Conservation (phyloP, 768 basidiomycete species). For the Boletellus ananiceps region DNA sequence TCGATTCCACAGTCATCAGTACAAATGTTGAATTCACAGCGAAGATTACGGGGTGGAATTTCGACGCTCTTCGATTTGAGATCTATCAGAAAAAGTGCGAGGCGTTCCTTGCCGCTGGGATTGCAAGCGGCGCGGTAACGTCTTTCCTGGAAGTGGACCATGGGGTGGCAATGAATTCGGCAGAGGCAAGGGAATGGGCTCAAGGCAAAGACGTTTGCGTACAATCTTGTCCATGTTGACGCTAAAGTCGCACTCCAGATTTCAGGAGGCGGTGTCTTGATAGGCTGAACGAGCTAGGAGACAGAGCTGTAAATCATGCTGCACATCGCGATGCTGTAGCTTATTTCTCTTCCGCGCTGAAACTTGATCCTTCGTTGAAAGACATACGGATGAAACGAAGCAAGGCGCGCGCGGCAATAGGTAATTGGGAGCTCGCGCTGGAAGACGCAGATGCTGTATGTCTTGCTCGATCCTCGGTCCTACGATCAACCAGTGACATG, state of each 20-base stretch:
- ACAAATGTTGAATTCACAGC: background rate
- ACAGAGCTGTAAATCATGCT: background rate
- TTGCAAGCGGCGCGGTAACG: background rate
- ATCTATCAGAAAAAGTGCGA: constrained; percentile 8
- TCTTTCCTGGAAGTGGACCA: constrained; percentile 1
- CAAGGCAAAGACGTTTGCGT: background rate
- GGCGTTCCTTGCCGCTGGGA: constrained; percentile 2
- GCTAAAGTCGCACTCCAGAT: background rate
- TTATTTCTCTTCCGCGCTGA: constrained; percentile 8
- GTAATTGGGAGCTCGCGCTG: constrained; percentile 2
- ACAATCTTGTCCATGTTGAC: background rate
- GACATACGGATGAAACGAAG: constrained; percentile 12
- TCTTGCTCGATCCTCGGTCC: background rate
- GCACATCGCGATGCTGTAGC: constrained; percentile 7
- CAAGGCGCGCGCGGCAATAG: background rate
- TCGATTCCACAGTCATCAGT: background rate
- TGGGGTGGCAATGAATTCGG: background rate
- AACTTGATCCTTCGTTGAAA: constrained; percentile 1
- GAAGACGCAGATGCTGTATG: constrained; percentile 12
- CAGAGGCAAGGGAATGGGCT: constrained; percentile 4
- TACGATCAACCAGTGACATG: background rate
- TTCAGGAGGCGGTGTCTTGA: constrained; percentile 8
- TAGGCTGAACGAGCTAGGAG: constrained; percentile 8
- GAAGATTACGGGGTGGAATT: constrained; percentile 18
- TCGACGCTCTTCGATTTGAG: constrained; percentile 5